A percentile compares a stretch with the other conserved stretches of the same genome.
phyloP scores from a whole-genome alignment of 2,329 filamentous ascomycete species.

The Xenosphaeropsis pyriputrescens region DNA sequence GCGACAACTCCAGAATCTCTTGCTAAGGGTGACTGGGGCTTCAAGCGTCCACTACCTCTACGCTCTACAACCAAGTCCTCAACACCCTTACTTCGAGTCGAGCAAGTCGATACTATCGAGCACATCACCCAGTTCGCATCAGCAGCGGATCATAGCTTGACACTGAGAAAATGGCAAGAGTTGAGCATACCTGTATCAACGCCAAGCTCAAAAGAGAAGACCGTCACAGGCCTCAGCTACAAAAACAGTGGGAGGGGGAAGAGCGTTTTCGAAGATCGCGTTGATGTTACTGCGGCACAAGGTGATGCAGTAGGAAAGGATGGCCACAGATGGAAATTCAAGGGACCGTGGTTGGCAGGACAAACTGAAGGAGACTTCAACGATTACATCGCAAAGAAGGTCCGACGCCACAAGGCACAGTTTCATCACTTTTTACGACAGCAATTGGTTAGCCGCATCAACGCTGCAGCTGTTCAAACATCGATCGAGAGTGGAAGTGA shows the following conservation, averaged over 20 bases:
- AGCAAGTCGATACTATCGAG: slow-evolving; percentile 70
- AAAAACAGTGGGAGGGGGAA: slow-evolving; percentile 27
- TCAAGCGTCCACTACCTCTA: slow-evolving; percentile 72
- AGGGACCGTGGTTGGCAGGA: slow-evolving; percentile 50
- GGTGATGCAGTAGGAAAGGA: slow-evolving; percentile 16
- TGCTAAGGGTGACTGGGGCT: slow-evolving; percentile 74
- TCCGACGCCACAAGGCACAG: slow-evolving; percentile 34
- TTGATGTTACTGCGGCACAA: slow-evolving; percentile 24
- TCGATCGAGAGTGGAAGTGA: slow-evolving; percentile 22
- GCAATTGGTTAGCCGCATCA: slow-evolving; percentile 4
- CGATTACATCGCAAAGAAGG: slow-evolving; percentile 34
- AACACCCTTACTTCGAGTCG: slow-evolving; percentile 63
- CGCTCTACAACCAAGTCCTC: slow-evolving; percentile 59
- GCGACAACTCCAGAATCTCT: slow-evolving; percentile 62
- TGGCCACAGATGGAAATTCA: slow-evolving; percentile 49
- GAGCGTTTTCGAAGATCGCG: slow-evolving; percentile 45
- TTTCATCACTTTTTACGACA: slow-evolving; percentile 39
- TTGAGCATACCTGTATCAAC: slow-evolving; percentile 58
- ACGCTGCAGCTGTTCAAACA: slow-evolving; percentile 26
- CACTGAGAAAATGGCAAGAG: slow-evolving; percentile 76
- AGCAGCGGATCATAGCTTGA: slow-evolving; percentile 67
- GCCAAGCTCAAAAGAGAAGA: slow-evolving; percentile 16
- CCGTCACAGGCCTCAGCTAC: slow-evolving; percentile 41
- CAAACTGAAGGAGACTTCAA: slow-evolving; percentile 46
- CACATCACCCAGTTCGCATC: slow-evolving; percentile 82